phyloP scores from a whole-genome alignment of 2,329 filamentous ascomycete genomes.

The Claviceps sp. region DNA sequence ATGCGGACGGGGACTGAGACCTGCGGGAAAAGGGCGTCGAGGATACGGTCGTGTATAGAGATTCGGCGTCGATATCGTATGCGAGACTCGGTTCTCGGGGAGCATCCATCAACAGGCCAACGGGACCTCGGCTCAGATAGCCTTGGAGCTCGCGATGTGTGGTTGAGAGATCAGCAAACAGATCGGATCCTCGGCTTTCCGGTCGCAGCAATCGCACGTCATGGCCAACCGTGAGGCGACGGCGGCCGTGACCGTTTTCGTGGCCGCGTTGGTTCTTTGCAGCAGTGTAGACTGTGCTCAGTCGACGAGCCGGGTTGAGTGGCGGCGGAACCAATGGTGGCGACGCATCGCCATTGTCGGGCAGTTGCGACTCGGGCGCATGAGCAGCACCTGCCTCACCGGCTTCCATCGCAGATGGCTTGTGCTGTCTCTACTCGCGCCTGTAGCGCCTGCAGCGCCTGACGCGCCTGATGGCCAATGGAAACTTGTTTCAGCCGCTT shows the following conservation, averaged over 20 bases:
- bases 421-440: not conserved
- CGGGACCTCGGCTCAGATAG: slow-evolving; percentile 4
- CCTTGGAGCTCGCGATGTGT: slow-evolving; percentile 7
- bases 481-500: too few relatives aligned
- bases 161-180: slow-evolving; percentile 8
- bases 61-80: slow-evolving; percentile 3
- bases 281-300: not conserved
- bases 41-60: not conserved
- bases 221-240: not conserved
- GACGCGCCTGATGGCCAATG: too few relatives aligned
- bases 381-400: not conserved
- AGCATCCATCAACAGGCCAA: not conserved
- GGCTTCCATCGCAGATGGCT: not conserved
- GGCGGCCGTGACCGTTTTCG: not conserved
- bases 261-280: not conserved
- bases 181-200: slow-evolving; percentile 5
- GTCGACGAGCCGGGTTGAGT: slow-evolving; percentile 3
- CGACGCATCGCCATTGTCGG: not conserved
- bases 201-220: not conserved
- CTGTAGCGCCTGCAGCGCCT: not conserved
- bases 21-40: not conserved
- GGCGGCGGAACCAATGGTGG: slow-evolving; percentile 4
- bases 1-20: not conserved
- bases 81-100: slow-evolving; percentile 1
- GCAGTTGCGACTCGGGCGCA: not conserved